Evolutionary conservation across 148 eudicot genomes (phyloP).

Genomic region (Camellia lanceoleosa): DNA sequence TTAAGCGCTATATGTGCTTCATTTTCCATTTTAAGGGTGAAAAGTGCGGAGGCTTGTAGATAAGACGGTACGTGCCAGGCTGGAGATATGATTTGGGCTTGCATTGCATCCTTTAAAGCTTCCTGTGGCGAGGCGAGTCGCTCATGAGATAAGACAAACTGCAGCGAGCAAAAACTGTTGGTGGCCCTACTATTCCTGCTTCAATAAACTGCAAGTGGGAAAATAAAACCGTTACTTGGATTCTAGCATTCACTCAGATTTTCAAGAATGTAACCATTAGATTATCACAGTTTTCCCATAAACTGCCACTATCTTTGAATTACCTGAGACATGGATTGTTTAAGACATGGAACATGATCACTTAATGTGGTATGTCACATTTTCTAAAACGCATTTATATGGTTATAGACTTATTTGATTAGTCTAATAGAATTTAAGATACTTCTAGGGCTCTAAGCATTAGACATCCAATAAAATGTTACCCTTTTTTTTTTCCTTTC

Average conservation of each 20-base stretch:
- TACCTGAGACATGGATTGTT: no score
- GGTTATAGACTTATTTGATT: no score
- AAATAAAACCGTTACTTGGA: neutral
- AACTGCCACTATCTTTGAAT: neutral
- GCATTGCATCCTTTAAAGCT: constrained; percentile 72
- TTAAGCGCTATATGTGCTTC: constrained; percentile 57
- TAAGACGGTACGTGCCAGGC: constrained; percentile 62
- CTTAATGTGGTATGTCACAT: neutral
- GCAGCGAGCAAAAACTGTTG: constrained; percentile 63
- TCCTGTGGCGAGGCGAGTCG: constrained; percentile 60
- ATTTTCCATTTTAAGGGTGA: constrained; percentile 52
- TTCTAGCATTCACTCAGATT: neutral
- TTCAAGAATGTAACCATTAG: neutral
- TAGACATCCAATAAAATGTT: no score
- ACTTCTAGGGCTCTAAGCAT: no score
- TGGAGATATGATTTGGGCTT: constrained; percentile 65
- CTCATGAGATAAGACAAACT: constrained; percentile 60
- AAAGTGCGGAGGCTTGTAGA: constrained; percentile 60
- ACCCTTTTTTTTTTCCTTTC: no score
- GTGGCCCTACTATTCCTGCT: constrained; percentile 57
- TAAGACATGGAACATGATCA: no score
- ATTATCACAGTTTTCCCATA: neutral
- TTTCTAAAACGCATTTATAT: no score
- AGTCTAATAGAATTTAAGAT: no score
- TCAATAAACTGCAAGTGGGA: constrained; percentile 47